Evolutionary conservation across 2,329 filamentous ascomycete genomes (phyloP).

Genomic region (Trichophyton benhamiae): DNA sequence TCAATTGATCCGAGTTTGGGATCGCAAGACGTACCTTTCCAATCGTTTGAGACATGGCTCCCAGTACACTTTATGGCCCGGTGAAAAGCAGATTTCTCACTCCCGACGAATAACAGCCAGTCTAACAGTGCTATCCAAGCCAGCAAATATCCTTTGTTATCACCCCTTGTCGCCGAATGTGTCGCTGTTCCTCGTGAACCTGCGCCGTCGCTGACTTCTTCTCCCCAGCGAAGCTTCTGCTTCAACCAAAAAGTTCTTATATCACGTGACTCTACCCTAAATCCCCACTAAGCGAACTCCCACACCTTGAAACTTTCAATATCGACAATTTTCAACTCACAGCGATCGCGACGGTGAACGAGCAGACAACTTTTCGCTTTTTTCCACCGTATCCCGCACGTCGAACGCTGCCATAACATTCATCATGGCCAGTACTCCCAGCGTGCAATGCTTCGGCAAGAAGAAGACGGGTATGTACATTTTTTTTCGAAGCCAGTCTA

Average conservation of each 20-base stretch:
- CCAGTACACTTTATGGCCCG: not conserved
- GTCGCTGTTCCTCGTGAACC: not conserved
- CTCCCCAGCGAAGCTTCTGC: not conserved
- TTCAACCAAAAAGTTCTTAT: not conserved
- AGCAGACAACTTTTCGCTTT: conserved; percentile 13
- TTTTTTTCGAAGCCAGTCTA: not conserved
- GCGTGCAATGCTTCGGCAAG: conserved; percentile 98
- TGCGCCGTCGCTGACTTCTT: not conserved
- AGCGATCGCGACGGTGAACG: conserved; percentile 24
- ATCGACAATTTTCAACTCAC: conserved; percentile 18
- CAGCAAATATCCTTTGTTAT: no score
- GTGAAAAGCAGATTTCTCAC: not conserved
- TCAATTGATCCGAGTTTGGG: not conserved
- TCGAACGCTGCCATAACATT: conserved; percentile 19
- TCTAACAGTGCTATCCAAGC: not conserved
- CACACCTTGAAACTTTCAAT: conserved; percentile 23
- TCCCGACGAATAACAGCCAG: not conserved
- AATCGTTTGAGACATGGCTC: conserved; percentile 3
- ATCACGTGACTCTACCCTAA: conserved; percentile 24
- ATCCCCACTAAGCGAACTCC: conserved; percentile 32
- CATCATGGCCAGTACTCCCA: conserved; percentile 67
- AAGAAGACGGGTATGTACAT: conserved; percentile 57
- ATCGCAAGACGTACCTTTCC: conserved; percentile 3
- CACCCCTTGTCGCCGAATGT: not conserved
- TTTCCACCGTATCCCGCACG: conserved; percentile 26